Evolutionary conservation across 1,284 basidiomycete species (phyloP), one percentile per base, ranked within the genome.

Genomic region (Papiliotrema laurentii): DNA sequence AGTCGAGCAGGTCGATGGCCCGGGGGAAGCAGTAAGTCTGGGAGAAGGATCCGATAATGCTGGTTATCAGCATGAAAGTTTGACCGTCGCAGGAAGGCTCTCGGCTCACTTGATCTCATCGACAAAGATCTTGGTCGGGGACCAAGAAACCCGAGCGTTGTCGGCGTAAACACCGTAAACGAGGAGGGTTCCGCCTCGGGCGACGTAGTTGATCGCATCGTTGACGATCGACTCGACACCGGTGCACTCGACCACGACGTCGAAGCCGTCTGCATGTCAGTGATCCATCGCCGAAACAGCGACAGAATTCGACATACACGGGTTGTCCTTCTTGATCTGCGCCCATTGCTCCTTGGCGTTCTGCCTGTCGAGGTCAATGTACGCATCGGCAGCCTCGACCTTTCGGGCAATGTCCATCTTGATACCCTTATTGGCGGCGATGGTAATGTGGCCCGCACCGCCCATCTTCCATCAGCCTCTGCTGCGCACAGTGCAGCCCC

Each of bases 21-120:
- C 89, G 83, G 48, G 88, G 86, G 80, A 92, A 90, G 75, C 87
- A 90, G 74, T 81, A 82, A 7, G 83, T 84, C 66, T 90, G 88
- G 10, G 86, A 84, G 75, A 89, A 89, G 2, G 87, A 89, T 28
- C 87, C 87, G 58, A 89, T 85, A 63, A 90, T 87, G 46, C 84
- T 86, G 55, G 22, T 14, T 11, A n/a, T 25, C 6, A 30, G 22
- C 4, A n/a, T 31, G 22, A 22, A 27, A 35, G 6, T 14, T 37
- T n/a, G 19, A 16, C 5, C 27, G 3, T 40, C 49, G 46, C 31
- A 37, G 18, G 0, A 5, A 36, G 28, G 4, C 5, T 25, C 13
- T 38, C n/a, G 14, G 69, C 78, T 33, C 49, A 85, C 86, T 65
- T 75, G 60, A 91, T 89, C 71, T 92, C 89, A 66, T 92, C 85